Base-by-base conservation (phyloP, 306 rosid species). In the Lithocarpus polystachyus region DNA sequence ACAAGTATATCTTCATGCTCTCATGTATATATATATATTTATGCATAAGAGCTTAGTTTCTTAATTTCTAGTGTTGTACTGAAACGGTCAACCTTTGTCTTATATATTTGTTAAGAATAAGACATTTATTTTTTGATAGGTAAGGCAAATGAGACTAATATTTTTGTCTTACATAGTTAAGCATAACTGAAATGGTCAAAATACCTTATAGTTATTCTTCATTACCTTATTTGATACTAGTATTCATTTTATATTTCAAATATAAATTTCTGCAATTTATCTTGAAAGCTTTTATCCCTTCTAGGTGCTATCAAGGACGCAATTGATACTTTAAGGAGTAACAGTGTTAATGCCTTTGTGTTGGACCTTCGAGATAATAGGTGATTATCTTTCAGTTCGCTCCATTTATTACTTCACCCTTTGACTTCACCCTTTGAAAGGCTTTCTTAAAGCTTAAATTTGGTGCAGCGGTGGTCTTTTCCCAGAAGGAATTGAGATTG, bases 321-420 rank as follows among this genome's bases (percentile, higher is more conserved):
- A 74, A 88, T 95, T 84, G 86, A 90, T 78, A 78, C 93, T 62
- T 79, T 92, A 76, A 86, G 93, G 92, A 88, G 87, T 73, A 62
- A 86, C 72, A 84, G 83, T 81, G 99, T 95, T 74, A 91, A 89
- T 84, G 97, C 99, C 61, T 93, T 95, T 87, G 89, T 95, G 69
- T 86, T 95, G 92, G 99, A 95, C 89, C 99, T 95, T 59, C 93
- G 99, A 82, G 99, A 95, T 84, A 95, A 95, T 83, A 95, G 98
- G 99, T 92, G 82, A 87, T 75, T 48, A 74, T 78, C 79, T 68
- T 77, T 74, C 60, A 61, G 76, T 76, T 51, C 28, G 15, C 73
- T 82, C 73, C 77, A 78, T 31, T 84, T 74, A 57, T 54, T 60
- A 40, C 67, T 84, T 81, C 77, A 6, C 79, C 74, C 71, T 77